Evolutionary conservation across 345 rosid genomes (phyloP).

Genomic region (Pugionium cornutum): DNA sequence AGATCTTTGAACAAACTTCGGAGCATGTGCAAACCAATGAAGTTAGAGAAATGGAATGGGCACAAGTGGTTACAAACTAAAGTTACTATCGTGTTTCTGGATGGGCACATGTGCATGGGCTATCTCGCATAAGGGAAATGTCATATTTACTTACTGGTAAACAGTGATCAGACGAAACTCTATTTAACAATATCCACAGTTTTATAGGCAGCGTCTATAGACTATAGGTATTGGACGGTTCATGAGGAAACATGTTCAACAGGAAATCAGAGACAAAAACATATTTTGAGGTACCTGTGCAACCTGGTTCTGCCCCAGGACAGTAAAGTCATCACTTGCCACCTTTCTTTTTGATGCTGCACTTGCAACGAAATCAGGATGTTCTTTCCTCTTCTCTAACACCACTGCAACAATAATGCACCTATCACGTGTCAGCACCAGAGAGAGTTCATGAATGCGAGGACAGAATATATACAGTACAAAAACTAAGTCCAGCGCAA

Average conservation of each 20-base stretch:
- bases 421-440: constrained; percentile 28
- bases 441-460: not conserved
- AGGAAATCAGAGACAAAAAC: constrained; percentile 15
- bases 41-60: constrained; percentile 17
- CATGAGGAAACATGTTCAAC: constrained; percentile 14
- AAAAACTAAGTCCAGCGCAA: constrained; percentile 2
- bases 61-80: constrained; percentile 5
- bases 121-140: not conserved
- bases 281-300: constrained; percentile 47
- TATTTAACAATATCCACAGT: not conserved
- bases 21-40: constrained; percentile 16
- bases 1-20: constrained; percentile 32
- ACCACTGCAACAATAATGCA: constrained; percentile 46
- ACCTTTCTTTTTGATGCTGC: constrained; percentile 45
- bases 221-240: not conserved
- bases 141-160: not conserved
- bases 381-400: constrained; percentile 57
- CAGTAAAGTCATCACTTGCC: constrained; percentile 24
- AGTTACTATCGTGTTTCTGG: constrained; percentile 17
- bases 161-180: constrained; percentile 8
- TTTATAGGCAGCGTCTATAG: constrained; percentile 10
- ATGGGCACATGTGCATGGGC: constrained; percentile 1
- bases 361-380: constrained; percentile 39
- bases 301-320: constrained; percentile 31
- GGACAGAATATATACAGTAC: constrained; percentile 7